Percentiles rank a stretch among this genome's conserved stretches.
Conservation (phyloP, 2,329 filamentous ascomycete species). For the Coniochaeta prunicola region DNA sequence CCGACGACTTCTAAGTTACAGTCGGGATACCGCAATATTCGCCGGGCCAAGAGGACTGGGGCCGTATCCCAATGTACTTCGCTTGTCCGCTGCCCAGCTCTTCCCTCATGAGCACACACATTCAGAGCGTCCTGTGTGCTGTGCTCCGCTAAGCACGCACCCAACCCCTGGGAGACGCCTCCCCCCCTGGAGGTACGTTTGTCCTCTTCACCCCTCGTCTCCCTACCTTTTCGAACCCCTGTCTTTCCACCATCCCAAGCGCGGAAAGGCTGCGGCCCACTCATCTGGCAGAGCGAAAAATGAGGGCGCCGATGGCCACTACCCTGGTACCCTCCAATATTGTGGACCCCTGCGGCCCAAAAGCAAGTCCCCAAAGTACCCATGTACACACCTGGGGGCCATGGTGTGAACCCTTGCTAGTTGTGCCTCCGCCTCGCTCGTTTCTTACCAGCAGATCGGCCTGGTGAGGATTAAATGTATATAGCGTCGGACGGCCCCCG, state of each 20-base stretch:
- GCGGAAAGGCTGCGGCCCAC: conserved; percentile 3
- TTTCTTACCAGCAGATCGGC: conserved; percentile 2
- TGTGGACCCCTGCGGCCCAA: neutral
- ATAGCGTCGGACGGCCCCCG: conserved; percentile 1
- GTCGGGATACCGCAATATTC: neutral
- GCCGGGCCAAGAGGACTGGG: neutral
- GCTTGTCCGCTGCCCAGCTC: neutral
- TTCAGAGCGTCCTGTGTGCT: neutral
- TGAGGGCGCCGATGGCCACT: conserved; percentile 1
- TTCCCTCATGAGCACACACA: neutral
- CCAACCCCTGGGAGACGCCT: neutral
- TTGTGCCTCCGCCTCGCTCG: neutral
- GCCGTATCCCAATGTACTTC: neutral
- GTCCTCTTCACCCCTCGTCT: neutral
- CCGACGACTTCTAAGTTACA: neutral
- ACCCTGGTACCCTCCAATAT: neutral
- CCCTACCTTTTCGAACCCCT: neutral
- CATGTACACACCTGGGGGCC: neutral
- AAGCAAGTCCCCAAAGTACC: neutral
- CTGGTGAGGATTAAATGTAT: conserved; percentile 1
- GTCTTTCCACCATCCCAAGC: neutral
- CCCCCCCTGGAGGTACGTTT: neutral
- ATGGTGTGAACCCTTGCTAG: neutral
- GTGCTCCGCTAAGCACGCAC: neutral
- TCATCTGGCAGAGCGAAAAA: neutral